Percentiles rank a stretch among this genome's conserved stretches.
phyloP scores from a whole-genome alignment of 192 early-diverging fungal genomes.

The Lobulomyces angularis region DNA sequence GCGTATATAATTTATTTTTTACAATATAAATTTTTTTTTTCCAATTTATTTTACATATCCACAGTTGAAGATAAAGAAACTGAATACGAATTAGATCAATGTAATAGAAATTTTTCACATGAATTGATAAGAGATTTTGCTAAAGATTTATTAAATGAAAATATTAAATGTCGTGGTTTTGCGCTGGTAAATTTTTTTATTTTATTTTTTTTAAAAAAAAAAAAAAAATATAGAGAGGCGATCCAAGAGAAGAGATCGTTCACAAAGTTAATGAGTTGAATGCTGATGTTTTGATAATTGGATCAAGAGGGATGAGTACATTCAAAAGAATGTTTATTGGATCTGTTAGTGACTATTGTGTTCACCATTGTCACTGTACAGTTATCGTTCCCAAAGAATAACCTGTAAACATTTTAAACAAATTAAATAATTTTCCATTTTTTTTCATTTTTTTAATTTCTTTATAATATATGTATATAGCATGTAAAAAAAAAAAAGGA shows the following conservation, averaged over 20 bases:
- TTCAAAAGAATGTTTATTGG: constrained; percentile 36
- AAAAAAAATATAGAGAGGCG: constrained; percentile 39
- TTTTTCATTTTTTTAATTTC: too few relatives aligned
- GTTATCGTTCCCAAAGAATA: constrained; percentile 23
- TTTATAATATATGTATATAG: too few relatives aligned
- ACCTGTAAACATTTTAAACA: too few relatives aligned
- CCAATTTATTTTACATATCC: too few relatives aligned
- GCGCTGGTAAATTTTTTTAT: constrained; percentile 10
- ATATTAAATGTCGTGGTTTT: constrained; percentile 14
- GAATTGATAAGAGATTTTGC: constrained; percentile 16
- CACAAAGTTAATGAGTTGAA: constrained; percentile 38
- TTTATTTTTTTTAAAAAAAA: constrained; percentile 2
- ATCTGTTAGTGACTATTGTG: constrained; percentile 33
- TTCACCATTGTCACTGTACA: constrained; percentile 26
- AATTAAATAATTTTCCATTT: too few relatives aligned
- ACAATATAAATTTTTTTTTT: too few relatives aligned
- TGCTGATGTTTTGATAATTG: constrained; percentile 41
- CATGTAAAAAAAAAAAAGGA: too few relatives aligned
- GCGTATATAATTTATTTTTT: too few relatives aligned
- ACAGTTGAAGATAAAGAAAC: too few relatives aligned
- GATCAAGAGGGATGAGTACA: constrained; percentile 37
- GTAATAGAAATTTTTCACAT: too few relatives aligned
- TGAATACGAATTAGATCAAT: too few relatives aligned
- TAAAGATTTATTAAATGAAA: constrained; percentile 12
- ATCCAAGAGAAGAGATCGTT: constrained; percentile 42